These are phyloP conservation scores for Panaeolus cyanescens DNA, from an alignment of 768 basidiomycete genomes.

Conservation along the genomic window DNA sequence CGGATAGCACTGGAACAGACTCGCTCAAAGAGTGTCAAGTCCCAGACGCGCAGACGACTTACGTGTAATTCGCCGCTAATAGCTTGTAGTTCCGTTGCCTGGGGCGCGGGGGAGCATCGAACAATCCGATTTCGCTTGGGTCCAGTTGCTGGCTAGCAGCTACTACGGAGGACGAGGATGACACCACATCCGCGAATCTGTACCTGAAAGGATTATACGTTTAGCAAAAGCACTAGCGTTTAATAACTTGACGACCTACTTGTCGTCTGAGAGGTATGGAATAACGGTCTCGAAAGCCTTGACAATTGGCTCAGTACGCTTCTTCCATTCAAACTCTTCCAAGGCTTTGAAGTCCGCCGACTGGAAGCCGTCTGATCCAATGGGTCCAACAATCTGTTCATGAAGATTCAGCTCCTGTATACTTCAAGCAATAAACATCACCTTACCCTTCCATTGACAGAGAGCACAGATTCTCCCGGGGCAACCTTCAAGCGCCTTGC, in stretches of 20 bases:
- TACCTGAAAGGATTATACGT: constrained; percentile 38
- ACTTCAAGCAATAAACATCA: neutral
- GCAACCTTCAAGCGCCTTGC: constrained; percentile 56
- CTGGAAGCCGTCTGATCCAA: constrained; percentile 53
- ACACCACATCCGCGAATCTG: constrained; percentile 58
- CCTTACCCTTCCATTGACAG: constrained; percentile 86
- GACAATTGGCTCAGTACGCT: constrained; percentile 69
- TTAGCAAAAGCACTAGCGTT: neutral
- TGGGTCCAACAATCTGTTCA: constrained; percentile 74
- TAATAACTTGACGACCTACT: constrained; percentile 7
- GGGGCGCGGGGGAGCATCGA: constrained; percentile 63
- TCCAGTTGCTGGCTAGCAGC: constrained; percentile 73
- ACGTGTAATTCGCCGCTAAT: constrained; percentile 69
- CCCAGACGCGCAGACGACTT: constrained; percentile 24
- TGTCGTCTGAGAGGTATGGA: constrained; percentile 31
- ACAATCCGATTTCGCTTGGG: constrained; percentile 70
- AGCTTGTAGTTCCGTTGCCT: constrained; percentile 62
- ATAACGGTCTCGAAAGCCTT: constrained; percentile 61
- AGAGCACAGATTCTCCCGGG: constrained; percentile 62
- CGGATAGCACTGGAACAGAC: constrained; percentile 56
- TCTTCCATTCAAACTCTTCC: constrained; percentile 71
- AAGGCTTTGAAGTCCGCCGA: constrained; percentile 74
- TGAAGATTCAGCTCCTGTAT: neutral
- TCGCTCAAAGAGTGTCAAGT: constrained; percentile 2
- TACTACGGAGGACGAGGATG: constrained; percentile 71